A percentile compares a stretch with the other conserved stretches of the same genome.
These are phyloP conservation scores for Backusella psychrophila DNA, from an alignment of 192 early-diverging fungal species.

Conservation along the genomic window DNA sequence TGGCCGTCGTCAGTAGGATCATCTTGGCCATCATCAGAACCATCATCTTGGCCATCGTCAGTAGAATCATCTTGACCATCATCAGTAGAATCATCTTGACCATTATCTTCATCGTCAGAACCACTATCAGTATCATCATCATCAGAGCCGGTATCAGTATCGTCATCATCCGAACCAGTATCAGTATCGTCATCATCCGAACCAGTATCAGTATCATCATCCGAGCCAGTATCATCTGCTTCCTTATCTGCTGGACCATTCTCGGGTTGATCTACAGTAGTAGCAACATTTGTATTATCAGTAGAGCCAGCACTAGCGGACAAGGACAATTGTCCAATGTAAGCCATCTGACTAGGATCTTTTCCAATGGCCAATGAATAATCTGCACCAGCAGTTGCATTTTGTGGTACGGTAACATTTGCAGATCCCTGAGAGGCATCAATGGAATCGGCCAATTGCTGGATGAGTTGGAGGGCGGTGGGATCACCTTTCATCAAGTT, in stretches of 20 bases:
- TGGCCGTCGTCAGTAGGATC: neutral
- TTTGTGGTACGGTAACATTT: conserved; percentile 12
- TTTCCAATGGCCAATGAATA: conserved; percentile 23
- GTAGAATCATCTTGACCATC: neutral
- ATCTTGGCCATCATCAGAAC: neutral
- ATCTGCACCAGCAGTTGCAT: conserved; percentile 12
- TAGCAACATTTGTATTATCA: neutral
- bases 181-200: neutral
- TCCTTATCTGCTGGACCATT: neutral
- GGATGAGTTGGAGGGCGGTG: conserved; percentile 10
- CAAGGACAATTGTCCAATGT: conserved; percentile 22
- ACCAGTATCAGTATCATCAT: neutral
- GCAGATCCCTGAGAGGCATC: neutral
- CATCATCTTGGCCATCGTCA: neutral
- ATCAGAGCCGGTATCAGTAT: neutral
- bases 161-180: neutral
- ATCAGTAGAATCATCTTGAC: neutral
- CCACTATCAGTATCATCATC: neutral
- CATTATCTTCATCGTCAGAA: neutral
- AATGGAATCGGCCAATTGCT: neutral
- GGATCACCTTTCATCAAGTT: conserved; percentile 23
- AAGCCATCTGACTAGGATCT: conserved; percentile 12
- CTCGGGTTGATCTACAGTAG: neutral
- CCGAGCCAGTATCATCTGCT: neutral
- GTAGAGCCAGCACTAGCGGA: neutral